Percentiles rank a stretch among this genome's conserved stretches.
phyloP scores from a whole-genome alignment of 2,329 filamentous ascomycete species.

The Fusarium piperis region DNA sequence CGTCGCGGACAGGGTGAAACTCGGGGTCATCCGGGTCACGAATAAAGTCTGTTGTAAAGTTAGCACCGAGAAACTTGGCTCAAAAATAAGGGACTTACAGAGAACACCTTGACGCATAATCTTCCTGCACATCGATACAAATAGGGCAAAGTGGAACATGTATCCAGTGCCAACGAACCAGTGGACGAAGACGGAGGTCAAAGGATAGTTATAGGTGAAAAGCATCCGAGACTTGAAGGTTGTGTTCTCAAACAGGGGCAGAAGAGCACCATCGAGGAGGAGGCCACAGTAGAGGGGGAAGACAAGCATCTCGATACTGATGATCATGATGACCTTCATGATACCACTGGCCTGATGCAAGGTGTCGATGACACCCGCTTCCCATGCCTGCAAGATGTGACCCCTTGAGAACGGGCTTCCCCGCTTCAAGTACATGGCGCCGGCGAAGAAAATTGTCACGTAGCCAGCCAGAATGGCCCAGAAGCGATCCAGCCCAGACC shows the following conservation, averaged over 20 bases:
- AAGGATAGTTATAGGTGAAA: slow-evolving; percentile 81
- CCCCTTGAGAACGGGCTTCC: slow-evolving; percentile 73
- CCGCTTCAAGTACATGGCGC: slow-evolving; percentile 81
- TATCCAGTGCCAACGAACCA: slow-evolving; percentile 99
- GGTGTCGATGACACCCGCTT: slow-evolving; percentile 82
- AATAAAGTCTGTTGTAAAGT: slow-evolving; percentile 78
- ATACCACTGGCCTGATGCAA: slow-evolving; percentile 95
- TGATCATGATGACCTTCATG: slow-evolving; percentile 97
- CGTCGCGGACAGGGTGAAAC: slow-evolving; percentile 96
- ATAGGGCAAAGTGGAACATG: slow-evolving; percentile 99
- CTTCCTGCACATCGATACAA: slow-evolving; percentile 98
- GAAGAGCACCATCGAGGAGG: slow-evolving; percentile 85
- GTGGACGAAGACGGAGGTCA: slow-evolving; percentile 94
- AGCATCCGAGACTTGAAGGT: slow-evolving; percentile 79
- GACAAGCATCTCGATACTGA: slow-evolving; percentile 98
- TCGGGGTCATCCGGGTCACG: slow-evolving; percentile 97
- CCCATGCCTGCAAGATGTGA: slow-evolving; percentile 68
- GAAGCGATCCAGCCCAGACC: slow-evolving; percentile 71
- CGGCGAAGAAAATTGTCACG: slow-evolving; percentile 75
- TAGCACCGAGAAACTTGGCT: not conserved
- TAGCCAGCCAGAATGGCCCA: slow-evolving; percentile 86
- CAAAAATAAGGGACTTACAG: slow-evolving; percentile 67
- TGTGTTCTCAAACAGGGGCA: slow-evolving; percentile 87
- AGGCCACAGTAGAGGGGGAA: slow-evolving; percentile 97
- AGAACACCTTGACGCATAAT: slow-evolving; percentile 95